Evolutionary conservation across 2,329 filamentous ascomycete species (phyloP).

Genomic region (Pyricularia sp.): DNA sequence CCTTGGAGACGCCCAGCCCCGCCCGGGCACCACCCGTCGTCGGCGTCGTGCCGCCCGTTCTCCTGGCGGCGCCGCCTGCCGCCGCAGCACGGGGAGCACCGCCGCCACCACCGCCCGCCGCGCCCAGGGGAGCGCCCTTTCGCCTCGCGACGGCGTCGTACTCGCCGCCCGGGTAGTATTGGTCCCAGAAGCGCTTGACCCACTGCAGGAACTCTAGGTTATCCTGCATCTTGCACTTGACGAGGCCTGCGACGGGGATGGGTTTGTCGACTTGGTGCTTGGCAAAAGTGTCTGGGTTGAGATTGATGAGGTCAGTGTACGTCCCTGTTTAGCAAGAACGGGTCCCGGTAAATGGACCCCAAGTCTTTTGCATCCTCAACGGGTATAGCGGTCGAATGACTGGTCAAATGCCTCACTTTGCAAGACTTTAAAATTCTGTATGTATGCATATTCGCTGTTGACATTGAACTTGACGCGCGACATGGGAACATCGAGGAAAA

Average conservation of each 20-base stretch:
- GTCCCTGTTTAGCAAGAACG: slow-evolving; percentile 5
- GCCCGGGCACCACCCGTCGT: slow-evolving; percentile 38
- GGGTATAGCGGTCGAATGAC: not conserved
- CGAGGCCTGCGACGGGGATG: slow-evolving; percentile 74
- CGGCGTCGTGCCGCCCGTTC: slow-evolving; percentile 49
- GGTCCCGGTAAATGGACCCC: not conserved
- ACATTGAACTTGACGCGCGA: slow-evolving; percentile 95
- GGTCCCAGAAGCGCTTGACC: slow-evolving; percentile 94
- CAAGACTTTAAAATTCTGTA: slow-evolving; percentile 96
- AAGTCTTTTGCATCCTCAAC: not conserved
- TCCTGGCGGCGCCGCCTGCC: slow-evolving; percentile 30
- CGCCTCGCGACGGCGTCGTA: slow-evolving; percentile 83
- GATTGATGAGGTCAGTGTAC: not conserved
- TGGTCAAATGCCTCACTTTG: slow-evolving; percentile 56
- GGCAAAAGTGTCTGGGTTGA: slow-evolving; percentile 56
- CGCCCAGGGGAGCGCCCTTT: slow-evolving; percentile 57
- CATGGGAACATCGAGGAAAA: slow-evolving; percentile 94
- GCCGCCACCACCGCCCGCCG: slow-evolving; percentile 30
- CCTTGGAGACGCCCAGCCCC: slow-evolving; percentile 27
- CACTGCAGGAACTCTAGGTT: slow-evolving; percentile 98
- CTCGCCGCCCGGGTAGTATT: slow-evolving; percentile 92
- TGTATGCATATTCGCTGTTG: slow-evolving; percentile 91
- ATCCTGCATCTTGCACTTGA: slow-evolving; percentile 99
- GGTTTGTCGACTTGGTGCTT: slow-evolving; percentile 80
- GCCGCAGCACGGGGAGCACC: slow-evolving; percentile 36